phyloP scores from a whole-genome alignment of 2,329 filamentous ascomycete genomes.

The Diaporthe australafricana region DNA sequence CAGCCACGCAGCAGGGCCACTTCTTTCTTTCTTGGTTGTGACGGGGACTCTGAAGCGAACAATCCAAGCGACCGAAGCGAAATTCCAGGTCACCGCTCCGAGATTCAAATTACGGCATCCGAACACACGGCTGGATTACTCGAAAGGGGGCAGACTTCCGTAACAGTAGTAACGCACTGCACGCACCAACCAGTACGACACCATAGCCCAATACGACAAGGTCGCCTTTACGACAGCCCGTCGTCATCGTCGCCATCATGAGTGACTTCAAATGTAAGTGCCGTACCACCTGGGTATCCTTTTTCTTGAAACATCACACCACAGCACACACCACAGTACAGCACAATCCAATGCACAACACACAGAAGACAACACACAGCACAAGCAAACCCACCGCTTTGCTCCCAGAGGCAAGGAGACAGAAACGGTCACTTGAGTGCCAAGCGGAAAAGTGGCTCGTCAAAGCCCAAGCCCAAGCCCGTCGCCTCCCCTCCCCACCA shows the following conservation, averaged over 20 bases:
- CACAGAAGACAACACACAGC: too few relatives aligned
- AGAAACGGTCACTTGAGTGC: neutral
- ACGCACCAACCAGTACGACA: conserved; percentile 11
- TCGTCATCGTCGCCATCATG: conserved; percentile 12
- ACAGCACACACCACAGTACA: neutral
- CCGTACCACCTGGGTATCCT: neutral
- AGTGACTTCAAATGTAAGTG: conserved; percentile 26
- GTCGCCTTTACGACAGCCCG: neutral
- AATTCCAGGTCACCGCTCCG: conserved; percentile 21
- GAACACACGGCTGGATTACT: conserved; percentile 8
- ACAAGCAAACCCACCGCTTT: too few relatives aligned
- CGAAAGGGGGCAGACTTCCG: conserved; percentile 30
- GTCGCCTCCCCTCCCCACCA: conserved; percentile 13
- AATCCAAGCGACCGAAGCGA: conserved; percentile 29
- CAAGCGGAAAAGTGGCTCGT: conserved; percentile 13
- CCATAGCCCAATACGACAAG: neutral
- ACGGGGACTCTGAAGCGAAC: conserved; percentile 11
- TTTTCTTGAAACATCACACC: conserved; percentile 1
- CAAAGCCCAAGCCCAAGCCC: neutral
- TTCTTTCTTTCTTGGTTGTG: neutral
- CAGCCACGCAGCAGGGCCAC: neutral
- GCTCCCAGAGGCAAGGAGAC: neutral
- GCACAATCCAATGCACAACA: too few relatives aligned
- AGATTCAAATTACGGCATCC: conserved; percentile 31
- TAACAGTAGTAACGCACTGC: conserved; percentile 3